Base-by-base conservation (phyloP, 495 filamentous ascomycete genomes). In the Penicillium lividum region DNA sequence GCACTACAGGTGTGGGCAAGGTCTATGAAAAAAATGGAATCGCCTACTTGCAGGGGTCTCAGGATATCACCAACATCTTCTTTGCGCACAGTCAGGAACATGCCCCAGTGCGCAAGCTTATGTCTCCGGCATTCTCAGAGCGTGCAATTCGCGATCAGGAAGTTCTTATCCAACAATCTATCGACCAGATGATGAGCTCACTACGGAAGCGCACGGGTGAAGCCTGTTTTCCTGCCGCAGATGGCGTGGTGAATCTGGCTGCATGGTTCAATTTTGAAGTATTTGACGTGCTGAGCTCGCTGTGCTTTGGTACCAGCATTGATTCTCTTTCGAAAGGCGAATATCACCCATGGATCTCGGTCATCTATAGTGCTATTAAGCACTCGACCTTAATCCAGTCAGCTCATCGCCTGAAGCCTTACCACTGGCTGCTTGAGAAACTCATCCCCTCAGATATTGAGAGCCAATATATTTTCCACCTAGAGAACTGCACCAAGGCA, bases 221-320 rank as follows among this genome's bases (percentile, higher is more conserved):
- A 33, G 31, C 31, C 7, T 33, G 31, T 10, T 33, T 8, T 33
- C 31, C 31, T 10, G 31, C 7, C 10, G 31, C 31, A 5, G 10
- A 33, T 33, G 31, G 31, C 3, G 27, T 28, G 2, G 56, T 62
- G 2, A 50, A 67, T 28, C 7, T 67, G 1, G 59, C 54, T 1
- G 38, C 59, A 49, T 68, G 65, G 63, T 29, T 65, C 46, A 65
- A 65, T 47, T 68, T 55, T 54, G 34, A 61, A 27, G 46, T 45
- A 15, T 65, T 63, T 30, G 65, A 68, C 31, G 52, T 65, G n/a
- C 57, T 59, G n/a, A 53, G 53, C 27, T 58, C 59, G n/a, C 51
- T 67, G 3, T 33, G 53, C 58, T 9, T 65, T 53, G 49, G 62
- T 54, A 1, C 45, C 31, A 9, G 53, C 65, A 0, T 62, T 65